phyloP scores from a whole-genome alignment of 768 basidiomycete species.

The Podaxis carcinomalis region DNA sequence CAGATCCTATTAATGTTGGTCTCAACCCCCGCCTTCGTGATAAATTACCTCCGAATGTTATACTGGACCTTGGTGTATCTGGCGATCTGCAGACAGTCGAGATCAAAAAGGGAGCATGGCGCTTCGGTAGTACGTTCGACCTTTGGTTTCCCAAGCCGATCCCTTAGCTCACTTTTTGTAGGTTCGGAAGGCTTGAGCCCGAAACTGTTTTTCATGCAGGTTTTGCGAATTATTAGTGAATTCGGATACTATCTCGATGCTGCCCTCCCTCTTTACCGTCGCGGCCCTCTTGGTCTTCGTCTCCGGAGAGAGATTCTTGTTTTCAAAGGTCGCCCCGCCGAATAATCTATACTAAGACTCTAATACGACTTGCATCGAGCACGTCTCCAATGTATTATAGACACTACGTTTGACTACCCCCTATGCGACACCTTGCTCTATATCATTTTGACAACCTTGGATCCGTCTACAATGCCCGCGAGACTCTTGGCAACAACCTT shows the following conservation, averaged over 20 bases:
- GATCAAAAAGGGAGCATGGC: slow-evolving; percentile 39
- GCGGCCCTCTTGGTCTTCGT: slow-evolving; percentile 38
- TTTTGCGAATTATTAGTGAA: slow-evolving; percentile 53
- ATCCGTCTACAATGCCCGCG: slow-evolving; percentile 63
- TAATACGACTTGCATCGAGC: background rate
- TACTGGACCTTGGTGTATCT: slow-evolving; percentile 37
- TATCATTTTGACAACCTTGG: slow-evolving; percentile 57
- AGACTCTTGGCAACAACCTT: slow-evolving; percentile 62
- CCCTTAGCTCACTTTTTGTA: background rate
- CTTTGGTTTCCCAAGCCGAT: background rate
- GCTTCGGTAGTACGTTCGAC: slow-evolving; percentile 17
- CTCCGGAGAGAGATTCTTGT: slow-evolving; percentile 58
- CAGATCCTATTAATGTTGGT: slow-evolving; percentile 35
- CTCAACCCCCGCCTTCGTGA: slow-evolving; percentile 35
- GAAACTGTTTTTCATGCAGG: slow-evolving; percentile 54
- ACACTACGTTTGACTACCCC: background rate
- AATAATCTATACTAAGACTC: background rate
- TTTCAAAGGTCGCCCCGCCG: slow-evolving; percentile 41
- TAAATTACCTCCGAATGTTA: slow-evolving; percentile 30
- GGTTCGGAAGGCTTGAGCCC: slow-evolving; percentile 38
- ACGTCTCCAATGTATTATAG: background rate
- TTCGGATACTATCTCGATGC: slow-evolving; percentile 64
- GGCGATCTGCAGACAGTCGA: slow-evolving; percentile 53
- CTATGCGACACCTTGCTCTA: slow-evolving; percentile 6
- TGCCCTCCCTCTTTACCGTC: slow-evolving; percentile 54